Conservation (phyloP, 768 basidiomycete genomes). For the Suillus ampliporus region DNA sequence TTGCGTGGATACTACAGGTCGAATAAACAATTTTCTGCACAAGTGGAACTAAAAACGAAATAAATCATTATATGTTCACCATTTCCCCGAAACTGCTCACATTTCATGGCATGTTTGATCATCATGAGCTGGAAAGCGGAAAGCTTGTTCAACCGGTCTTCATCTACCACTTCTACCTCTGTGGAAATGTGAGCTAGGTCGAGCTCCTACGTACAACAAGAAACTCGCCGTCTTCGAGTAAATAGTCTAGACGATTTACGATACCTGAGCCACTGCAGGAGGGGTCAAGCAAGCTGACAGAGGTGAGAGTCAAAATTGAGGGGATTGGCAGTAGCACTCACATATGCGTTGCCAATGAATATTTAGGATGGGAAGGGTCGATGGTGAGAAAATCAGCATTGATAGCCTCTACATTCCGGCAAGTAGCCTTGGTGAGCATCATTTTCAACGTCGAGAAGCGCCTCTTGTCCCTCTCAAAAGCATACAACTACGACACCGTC, state of each 20-base stretch:
- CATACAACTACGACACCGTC: slow-evolving; percentile 59
- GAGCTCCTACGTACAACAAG: slow-evolving; percentile 9
- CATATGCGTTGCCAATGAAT: slow-evolving; percentile 82
- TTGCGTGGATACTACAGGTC: slow-evolving; percentile 93
- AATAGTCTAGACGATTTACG: slow-evolving; percentile 86
- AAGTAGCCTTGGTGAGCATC: slow-evolving; percentile 88
- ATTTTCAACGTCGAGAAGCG: slow-evolving; percentile 82
- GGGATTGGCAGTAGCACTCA: slow-evolving; percentile 42
- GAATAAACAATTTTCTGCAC: slow-evolving; percentile 91
- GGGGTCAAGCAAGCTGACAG: slow-evolving; percentile 82
- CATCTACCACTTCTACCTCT: slow-evolving; percentile 65
- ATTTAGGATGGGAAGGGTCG: slow-evolving; percentile 71
- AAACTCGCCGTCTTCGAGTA: slow-evolving; percentile 70
- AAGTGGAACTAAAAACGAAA: slow-evolving; percentile 61
- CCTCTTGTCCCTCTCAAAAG: slow-evolving; percentile 86
- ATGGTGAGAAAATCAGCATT: slow-evolving; percentile 84
- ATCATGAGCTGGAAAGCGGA: slow-evolving; percentile 89
- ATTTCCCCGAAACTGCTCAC: slow-evolving; percentile 49
- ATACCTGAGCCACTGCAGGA: slow-evolving; percentile 97
- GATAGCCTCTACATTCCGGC: slow-evolving; percentile 76
- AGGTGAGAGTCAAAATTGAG: slow-evolving; percentile 8
- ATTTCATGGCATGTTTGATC: slow-evolving; percentile 95
- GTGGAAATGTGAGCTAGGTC: slow-evolving; percentile 10
- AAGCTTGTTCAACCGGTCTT: slow-evolving; percentile 80
- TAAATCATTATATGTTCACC: slow-evolving; percentile 17